Percentiles rank a stretch among this genome's conserved stretches.
These are phyloP conservation scores for Haplosporangium gracile DNA, from an alignment of 192 early-diverging fungal genomes.

Conservation along the genomic window DNA sequence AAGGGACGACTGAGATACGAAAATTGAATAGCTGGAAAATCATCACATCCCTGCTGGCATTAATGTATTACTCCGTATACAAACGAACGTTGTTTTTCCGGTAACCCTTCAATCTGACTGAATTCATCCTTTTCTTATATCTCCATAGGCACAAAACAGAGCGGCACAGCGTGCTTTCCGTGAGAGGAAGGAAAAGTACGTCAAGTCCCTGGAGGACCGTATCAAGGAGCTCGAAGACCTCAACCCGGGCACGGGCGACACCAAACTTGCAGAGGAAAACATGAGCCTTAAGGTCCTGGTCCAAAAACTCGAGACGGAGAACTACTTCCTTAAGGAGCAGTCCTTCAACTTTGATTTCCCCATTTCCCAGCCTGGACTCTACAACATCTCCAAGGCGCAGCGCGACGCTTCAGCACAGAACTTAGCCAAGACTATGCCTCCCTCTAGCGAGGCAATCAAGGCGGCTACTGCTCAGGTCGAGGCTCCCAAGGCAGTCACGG, in stretches of 20 bases:
- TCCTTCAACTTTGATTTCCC: conserved; percentile 67
- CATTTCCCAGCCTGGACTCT: conserved; percentile 59
- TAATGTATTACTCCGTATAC: neutral
- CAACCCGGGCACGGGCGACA: conserved; percentile 56
- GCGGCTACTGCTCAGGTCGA: neutral
- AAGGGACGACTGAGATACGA: neutral
- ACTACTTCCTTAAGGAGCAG: conserved; percentile 66
- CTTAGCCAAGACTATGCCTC: neutral
- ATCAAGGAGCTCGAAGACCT: conserved; percentile 79
- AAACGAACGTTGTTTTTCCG: neutral
- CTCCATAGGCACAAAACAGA: conserved; percentile 76
- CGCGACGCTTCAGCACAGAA: neutral
- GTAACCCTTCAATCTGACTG: neutral
- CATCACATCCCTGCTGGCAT: neutral
- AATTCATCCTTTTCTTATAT: neutral
- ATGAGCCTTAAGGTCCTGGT: conserved; percentile 60
- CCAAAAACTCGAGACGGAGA: conserved; percentile 65
- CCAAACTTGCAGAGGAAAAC: conserved; percentile 62
- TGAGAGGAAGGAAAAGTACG: conserved; percentile 88
- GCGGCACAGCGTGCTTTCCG: conserved; percentile 91
- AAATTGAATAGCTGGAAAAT: neutral
- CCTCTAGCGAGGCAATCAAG: conserved; percentile 4
- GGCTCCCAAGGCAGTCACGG: conserved; percentile 5
- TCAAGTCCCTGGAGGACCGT: conserved; percentile 82
- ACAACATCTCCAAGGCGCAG: conserved; percentile 25